These are phyloP conservation scores for Suillus subluteus DNA, from an alignment of 768 basidiomycete genomes.

Conservation along the genomic window DNA sequence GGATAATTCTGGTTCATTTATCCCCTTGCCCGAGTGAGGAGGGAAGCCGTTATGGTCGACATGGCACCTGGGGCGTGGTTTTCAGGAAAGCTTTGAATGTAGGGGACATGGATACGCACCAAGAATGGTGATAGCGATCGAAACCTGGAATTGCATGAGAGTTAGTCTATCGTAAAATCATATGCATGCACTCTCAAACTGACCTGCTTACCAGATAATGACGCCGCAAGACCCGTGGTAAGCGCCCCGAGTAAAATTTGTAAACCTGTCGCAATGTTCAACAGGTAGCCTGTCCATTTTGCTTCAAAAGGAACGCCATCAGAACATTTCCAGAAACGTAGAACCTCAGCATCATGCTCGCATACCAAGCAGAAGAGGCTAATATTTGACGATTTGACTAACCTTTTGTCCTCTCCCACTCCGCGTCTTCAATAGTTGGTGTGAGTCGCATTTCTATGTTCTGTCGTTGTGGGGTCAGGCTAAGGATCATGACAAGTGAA, in stretches of 20 bases:
- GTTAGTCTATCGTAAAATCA: neutral
- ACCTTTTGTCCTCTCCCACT: constrained; percentile 49
- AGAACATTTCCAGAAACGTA: neutral
- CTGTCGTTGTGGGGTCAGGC: constrained; percentile 24
- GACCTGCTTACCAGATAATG: constrained; percentile 42
- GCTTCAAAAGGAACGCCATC: constrained; percentile 29
- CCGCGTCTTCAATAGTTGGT: constrained; percentile 55
- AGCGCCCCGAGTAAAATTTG: constrained; percentile 69
- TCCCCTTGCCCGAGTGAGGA: constrained; percentile 69
- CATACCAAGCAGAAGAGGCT: constrained; percentile 11
- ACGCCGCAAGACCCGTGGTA: constrained; percentile 67
- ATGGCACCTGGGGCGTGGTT: constrained; percentile 49
- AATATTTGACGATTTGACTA: constrained; percentile 3
- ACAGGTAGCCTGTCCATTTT: constrained; percentile 31
- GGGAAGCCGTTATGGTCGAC: constrained; percentile 70
- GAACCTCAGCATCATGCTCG: neutral
- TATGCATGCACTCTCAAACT: constrained; percentile 16
- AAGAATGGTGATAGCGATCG: constrained; percentile 37
- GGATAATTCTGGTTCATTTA: constrained; percentile 71
- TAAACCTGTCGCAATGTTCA: constrained; percentile 57
- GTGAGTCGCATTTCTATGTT: constrained; percentile 55
- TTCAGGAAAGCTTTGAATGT: constrained; percentile 1
- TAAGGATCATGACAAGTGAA: neutral
- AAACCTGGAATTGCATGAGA: constrained; percentile 27
- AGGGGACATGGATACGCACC: constrained; percentile 28